Evolutionary conservation across 2,329 filamentous ascomycete species (phyloP), one percentile per base, ranked within the genome.

Genomic region (Cladosporium sp.): DNA sequence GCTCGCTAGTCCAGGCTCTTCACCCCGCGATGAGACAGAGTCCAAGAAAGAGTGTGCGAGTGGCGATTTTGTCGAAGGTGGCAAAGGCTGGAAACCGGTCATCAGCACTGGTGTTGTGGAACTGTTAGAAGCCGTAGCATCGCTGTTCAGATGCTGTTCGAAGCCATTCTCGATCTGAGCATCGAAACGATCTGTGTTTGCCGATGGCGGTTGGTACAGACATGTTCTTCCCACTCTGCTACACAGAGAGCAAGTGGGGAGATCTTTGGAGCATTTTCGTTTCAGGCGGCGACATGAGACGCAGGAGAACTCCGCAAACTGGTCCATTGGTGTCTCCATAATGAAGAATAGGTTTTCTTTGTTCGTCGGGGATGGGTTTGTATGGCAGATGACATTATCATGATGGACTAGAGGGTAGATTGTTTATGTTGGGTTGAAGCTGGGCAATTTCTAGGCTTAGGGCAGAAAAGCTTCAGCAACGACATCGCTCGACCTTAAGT

Each of bases 261-360:
- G 24, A 11, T 51, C 44, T 19, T 57, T 57, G 19, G 42, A 50
- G 48, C 55, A 57, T 52, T 53, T 53, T 15, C 55, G 51, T 37
- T 57, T 56, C 2, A 57, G 54, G 15, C 47, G 40, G 18, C 52
- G 52, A 48, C 55, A 57, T 11, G 51, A 42, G n/a, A 53, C 49
- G 24, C 55, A 57, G 7, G 55, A 53, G 12, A 44, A 47, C 6
- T 38, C 34, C 17, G 51, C 47, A 32, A 30, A 17, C 15, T 17
- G 13, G 3, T 36, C 32, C 32, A 27, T 27, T 27, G 22, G 22
- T 27, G 22, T 27, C 22, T 27, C 22, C 22, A 27, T 27, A 5
- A 5, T 27, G 22, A 27, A 27, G 22, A 27, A n/a, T n/a, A n/a
- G n/a, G n/a, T n/a, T n/a, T n/a, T n/a, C n/a, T n/a, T n/a, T n/a